Base-by-base conservation (phyloP, 331 rosid species). In the Rhamnella rubrinervis region DNA sequence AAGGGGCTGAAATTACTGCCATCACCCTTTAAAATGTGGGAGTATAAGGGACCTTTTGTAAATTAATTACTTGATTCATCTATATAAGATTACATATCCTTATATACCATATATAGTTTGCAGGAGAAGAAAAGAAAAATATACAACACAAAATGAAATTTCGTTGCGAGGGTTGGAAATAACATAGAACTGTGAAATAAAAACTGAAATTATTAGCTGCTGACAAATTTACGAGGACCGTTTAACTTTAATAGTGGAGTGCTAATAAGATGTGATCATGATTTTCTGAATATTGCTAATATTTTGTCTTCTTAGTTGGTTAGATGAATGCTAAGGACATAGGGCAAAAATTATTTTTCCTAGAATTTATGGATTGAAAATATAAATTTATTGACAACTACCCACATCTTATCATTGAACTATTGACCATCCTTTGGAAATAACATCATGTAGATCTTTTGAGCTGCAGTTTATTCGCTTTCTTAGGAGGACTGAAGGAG, bases 401-500 rank as follows among this genome's bases (percentile, higher is more conserved):
- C 44, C 50, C 49, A 60, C 52, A 66, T 53, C 51, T 58, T 68
- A 53, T 59, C 53, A 26, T 40, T 74, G 63, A 18, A 55, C 63
- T 70, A 69, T 25, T 59, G 63, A 68, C 65, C 38, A 41, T 52
- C 35, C 59, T 35, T 71, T 19, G 31, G 52, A 50, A 71, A 70
- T 68, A 60, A 23, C 66, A 19, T 80, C 76, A 82, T 63, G 72
- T 66, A 68, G 12, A 58, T 85, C 55, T 76, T 78, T 79, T 85
- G 65, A 74, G 82, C 35, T 80, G 84, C 98, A 93, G 97, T 93
- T 85, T 65, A 89, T 93, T 75, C 96, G 96, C 73, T 93, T 93
- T 74, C 83, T 93, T 53, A 83, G 98, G 76, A 84, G 98, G 77
- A 91, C 86, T 7, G 97, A 89, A 83, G 98, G 98, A 63, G 93